These are phyloP conservation scores for Paecilomyces dactylethromorphus DNA, from an alignment of 2,329 filamentous ascomycete species.

Conservation along the genomic window DNA sequence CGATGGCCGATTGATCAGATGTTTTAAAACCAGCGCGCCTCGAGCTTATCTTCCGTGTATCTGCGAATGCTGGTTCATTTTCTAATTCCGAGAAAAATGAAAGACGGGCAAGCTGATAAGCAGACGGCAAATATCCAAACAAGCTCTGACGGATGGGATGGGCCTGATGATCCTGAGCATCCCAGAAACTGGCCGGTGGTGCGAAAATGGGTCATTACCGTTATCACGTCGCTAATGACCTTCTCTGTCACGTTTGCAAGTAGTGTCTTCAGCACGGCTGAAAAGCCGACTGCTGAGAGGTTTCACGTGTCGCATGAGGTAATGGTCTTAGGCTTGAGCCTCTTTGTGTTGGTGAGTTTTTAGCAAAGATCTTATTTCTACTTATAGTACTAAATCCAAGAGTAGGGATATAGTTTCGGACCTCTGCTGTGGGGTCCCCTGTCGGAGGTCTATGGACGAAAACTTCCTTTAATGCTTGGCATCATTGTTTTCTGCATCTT, in stretches of 20 bases:
- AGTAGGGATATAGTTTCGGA: slow-evolving; percentile 21
- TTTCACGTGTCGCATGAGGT: slow-evolving; percentile 41
- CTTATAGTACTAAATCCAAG: background rate
- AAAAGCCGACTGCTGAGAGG: slow-evolving; percentile 28
- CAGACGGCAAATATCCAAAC: background rate
- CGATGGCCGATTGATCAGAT: background rate
- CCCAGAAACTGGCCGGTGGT: background rate
- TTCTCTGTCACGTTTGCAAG: slow-evolving; percentile 43
- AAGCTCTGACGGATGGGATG: background rate
- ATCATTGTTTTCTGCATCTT: slow-evolving; percentile 15
- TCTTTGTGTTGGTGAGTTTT: slow-evolving; percentile 36
- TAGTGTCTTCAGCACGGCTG: slow-evolving; percentile 41
- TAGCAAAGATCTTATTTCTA: background rate
- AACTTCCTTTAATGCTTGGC: background rate
- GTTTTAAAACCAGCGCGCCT: background rate
- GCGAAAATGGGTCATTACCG: slow-evolving; percentile 37
- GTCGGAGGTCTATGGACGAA: slow-evolving; percentile 8
- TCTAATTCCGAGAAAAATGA: background rate
- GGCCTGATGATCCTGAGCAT: slow-evolving; percentile 1
- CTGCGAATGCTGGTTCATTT: background rate
- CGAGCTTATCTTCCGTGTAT: background rate
- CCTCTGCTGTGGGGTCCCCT: slow-evolving; percentile 13
- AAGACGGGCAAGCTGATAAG: background rate
- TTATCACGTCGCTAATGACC: slow-evolving; percentile 31
- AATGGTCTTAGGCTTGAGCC: slow-evolving; percentile 41